These are phyloP conservation scores for Pythium guiyangense DNA, from an alignment of 352 stramenopile genomes.

Conservation along the genomic window DNA sequence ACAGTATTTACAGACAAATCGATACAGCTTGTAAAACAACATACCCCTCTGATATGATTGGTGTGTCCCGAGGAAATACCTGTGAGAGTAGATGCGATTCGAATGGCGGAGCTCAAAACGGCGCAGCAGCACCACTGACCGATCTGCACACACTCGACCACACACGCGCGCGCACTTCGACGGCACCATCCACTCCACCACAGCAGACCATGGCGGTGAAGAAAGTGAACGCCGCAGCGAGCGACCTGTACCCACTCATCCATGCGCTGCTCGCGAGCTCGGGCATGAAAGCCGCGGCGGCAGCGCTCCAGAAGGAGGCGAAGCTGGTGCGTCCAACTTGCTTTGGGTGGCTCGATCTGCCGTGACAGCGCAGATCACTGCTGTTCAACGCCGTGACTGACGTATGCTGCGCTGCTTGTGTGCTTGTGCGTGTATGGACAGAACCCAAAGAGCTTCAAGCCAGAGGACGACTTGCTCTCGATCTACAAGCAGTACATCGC, in stretches of 20 bases:
- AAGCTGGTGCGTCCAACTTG: slow-evolving; percentile 40
- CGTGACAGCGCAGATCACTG: background rate
- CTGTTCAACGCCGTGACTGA: background rate
- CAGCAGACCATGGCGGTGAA: slow-evolving; percentile 12
- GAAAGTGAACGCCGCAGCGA: slow-evolving; percentile 38
- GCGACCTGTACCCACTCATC: slow-evolving; percentile 75
- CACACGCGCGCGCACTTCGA: background rate
- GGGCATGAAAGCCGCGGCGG: slow-evolving; percentile 71
- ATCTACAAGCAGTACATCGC: slow-evolving; percentile 72
- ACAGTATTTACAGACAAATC: background rate
- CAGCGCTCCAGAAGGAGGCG: slow-evolving; percentile 64
- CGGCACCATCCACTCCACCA: background rate
- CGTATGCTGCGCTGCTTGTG: background rate
- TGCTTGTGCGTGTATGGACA: slow-evolving; percentile 13
- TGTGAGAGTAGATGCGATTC: slow-evolving; percentile 4
- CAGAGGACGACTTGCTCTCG: slow-evolving; percentile 62
- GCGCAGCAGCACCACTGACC: slow-evolving; percentile 2
- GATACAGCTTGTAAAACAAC: background rate
- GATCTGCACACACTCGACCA: background rate
- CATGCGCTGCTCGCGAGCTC: slow-evolving; percentile 54
- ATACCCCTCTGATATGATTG: background rate
- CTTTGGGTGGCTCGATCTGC: background rate
- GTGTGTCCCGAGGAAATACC: background rate
- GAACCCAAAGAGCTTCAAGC: slow-evolving; percentile 46
- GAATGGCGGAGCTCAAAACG: slow-evolving; percentile 18